Base-by-base conservation (phyloP, 2,329 filamentous ascomycete species). In the Diplocarpon mali region DNA sequence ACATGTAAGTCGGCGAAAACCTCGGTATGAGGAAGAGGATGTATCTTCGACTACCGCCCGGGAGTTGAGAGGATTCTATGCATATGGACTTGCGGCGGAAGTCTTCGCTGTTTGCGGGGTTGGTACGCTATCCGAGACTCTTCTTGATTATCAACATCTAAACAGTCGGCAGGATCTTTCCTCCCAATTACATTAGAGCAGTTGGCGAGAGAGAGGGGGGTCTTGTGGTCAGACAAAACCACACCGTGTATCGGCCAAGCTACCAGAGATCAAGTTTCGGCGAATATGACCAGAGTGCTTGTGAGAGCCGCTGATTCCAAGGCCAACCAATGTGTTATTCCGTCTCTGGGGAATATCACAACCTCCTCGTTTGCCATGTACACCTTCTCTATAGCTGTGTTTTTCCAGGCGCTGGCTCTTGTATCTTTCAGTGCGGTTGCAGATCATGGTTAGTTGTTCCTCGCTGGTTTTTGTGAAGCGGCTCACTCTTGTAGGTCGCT, bases 301-400 rank as follows among this genome's bases (percentile, higher is more conserved):
- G 29, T 28, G 9, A 44, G 42, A 38, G 35, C 38, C 56, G 46
- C 46, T 59, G 16, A 34, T 58, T 39, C 38, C 14, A 49, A 52
- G 17, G 30, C 48, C 10, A 49, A 44, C 24, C 58, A 60, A 47
- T 98, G 90, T 61, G 69, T 96, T 45, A 78, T 96, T 47, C 76
- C 39, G 80, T 49, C 70, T 95, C 2, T 69, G 94, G 28, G 90
- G 89, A 10, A 63, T 82, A 43, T 96, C 67, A 96, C 95, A 64
- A 95, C 90, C 1, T 88, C 90, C 30, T 93, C 85, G 64, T 95
- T 95, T 64, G 89, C 88, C 61, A 93, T 96, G 86, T 96, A 96
- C 66, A 95, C 88, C 1, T 96, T 96, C 65, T 94, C 88, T 46
- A 69, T 92, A 58, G 93, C 86, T 59, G 90, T 96, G 1, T 66